phyloP scores from a whole-genome alignment of 1,139 yeast species.

The Candida sp. region DNA sequence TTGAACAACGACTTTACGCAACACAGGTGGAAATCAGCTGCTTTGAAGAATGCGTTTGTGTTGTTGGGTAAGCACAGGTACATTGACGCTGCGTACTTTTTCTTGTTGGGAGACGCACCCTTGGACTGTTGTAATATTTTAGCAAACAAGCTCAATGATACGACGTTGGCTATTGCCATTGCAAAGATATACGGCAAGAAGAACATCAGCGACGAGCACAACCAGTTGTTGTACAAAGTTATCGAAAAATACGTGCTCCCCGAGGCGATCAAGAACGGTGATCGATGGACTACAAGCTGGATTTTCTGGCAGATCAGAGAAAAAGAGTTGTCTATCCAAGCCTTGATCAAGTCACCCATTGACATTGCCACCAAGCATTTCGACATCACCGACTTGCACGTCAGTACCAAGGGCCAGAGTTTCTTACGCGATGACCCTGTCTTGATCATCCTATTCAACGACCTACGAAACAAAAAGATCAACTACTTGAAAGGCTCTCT shows the following conservation, averaged over 20 bases:
- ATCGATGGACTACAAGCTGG: constrained; percentile 87
- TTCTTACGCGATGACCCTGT: constrained; percentile 86
- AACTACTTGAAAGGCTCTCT: constrained; percentile 54
- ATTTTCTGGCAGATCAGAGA: constrained; percentile 70
- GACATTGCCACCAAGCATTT: constrained; percentile 37
- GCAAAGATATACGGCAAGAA: constrained; percentile 63
- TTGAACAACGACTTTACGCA: constrained; percentile 75
- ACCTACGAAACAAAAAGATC: constrained; percentile 55
- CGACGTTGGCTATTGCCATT: constrained; percentile 77
- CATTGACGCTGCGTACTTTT: constrained; percentile 89
- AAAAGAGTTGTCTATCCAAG: constrained; percentile 62
- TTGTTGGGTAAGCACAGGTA: constrained; percentile 86
- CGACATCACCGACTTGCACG: constrained; percentile 18
- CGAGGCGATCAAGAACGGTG: constrained; percentile 61
- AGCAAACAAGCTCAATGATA: constrained; percentile 66
- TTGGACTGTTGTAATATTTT: constrained; percentile 81
- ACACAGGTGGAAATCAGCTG: constrained; percentile 85
- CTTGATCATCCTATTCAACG: constrained; percentile 65
- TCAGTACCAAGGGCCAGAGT: constrained; percentile 36
- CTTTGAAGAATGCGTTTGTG: constrained; percentile 91
- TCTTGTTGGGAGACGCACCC: constrained; percentile 77
- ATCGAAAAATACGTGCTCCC: constrained; percentile 61
- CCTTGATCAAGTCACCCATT: constrained; percentile 62
- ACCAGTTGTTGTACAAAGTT: constrained; percentile 46
- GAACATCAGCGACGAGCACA: constrained; percentile 6